Conservation (phyloP, 495 filamentous ascomycete genomes). For the Pseudevernia furfuracea region DNA sequence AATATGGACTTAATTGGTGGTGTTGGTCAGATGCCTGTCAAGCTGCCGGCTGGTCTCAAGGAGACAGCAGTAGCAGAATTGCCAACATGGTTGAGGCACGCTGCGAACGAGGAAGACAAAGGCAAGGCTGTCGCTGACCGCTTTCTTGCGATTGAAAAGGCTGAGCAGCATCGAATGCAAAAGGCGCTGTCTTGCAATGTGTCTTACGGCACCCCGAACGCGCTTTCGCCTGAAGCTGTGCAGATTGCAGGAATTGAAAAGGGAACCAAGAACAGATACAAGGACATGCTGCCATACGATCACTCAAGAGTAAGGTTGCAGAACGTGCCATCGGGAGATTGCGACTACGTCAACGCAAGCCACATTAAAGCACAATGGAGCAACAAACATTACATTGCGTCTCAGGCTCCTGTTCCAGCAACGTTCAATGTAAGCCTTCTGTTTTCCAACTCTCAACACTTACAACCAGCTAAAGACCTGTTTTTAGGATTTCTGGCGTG, state of each 20-base stretch:
- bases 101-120: constrained; percentile 55
- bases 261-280: constrained; percentile 91
- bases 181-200: constrained; percentile 67
- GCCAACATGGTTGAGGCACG: constrained; percentile 70
- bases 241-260: constrained; percentile 87
- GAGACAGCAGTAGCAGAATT: constrained; percentile 39
- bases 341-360: constrained; percentile 96
- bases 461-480: constrained; percentile 7
- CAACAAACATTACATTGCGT: constrained; percentile 88
- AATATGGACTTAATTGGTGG: constrained; percentile 94
- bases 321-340: constrained; percentile 58
- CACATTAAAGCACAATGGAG: constrained; percentile 69
- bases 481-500: constrained; percentile 91
- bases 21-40: constrained; percentile 80
- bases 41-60: constrained; percentile 51
- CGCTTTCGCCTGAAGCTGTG: constrained; percentile 31
- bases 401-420: constrained; percentile 84
- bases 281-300: constrained; percentile 95
- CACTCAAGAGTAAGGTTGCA: constrained; percentile 80
- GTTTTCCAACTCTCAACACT: background rate
- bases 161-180: constrained; percentile 84
- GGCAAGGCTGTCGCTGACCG: constrained; percentile 75
- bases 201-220: constrained; percentile 40
- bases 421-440: constrained; percentile 71
- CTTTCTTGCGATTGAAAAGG: constrained; percentile 76